Evolutionary conservation across 345 rosid genomes (phyloP), one percentile per base, ranked within the genome.

Genomic region (Streptanthus diversifolius): DNA sequence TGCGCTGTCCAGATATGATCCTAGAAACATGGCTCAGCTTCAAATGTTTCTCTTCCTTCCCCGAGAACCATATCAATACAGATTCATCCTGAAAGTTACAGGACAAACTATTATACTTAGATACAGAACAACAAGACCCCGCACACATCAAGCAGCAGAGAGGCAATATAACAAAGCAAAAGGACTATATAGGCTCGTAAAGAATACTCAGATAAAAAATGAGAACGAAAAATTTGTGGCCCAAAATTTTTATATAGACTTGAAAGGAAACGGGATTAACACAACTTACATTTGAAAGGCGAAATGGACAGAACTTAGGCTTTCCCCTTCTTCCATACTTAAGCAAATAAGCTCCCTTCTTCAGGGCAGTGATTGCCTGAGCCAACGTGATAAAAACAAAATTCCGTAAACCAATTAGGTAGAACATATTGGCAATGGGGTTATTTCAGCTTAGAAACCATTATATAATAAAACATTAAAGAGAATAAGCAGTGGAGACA

Each of bases 291-390:
- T 90, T 91, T 7, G 99, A 88, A 80, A 95, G 99, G 57, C 92
- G 95, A 79, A 95, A 92, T 40, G 98, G 99, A 76, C 98, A 95
- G 82, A 88, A 91, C 84, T 95, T 95, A 59, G 99, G 99, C 80
- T 90, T 95, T 57, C 99, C 99, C 65, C 99, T 85, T 82, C 98
- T 87, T 77, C 99, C 98, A 77, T 95, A 95, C 82, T 95, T 95
- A 17, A 95, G 96, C 83, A 95, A 84, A 85, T 61, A 90, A 44
- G 99, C 93, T 58, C 99, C 99, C 63, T 90, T 95, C 82, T 92
- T 95, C 9, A 95, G 77, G 45, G 99, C 97, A 68, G 95, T 95
- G 72, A 90, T 92, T 68, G 99, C 99, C 98, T 92, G 87, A 45
- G 22, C 18, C 66, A 82, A 79, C 64, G 83, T 74, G 66, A 81